Percentiles rank a stretch among this genome's conserved stretches.
Conservation (phyloP, 2,329 filamentous ascomycete genomes). For the Hypoxylon sp. region DNA sequence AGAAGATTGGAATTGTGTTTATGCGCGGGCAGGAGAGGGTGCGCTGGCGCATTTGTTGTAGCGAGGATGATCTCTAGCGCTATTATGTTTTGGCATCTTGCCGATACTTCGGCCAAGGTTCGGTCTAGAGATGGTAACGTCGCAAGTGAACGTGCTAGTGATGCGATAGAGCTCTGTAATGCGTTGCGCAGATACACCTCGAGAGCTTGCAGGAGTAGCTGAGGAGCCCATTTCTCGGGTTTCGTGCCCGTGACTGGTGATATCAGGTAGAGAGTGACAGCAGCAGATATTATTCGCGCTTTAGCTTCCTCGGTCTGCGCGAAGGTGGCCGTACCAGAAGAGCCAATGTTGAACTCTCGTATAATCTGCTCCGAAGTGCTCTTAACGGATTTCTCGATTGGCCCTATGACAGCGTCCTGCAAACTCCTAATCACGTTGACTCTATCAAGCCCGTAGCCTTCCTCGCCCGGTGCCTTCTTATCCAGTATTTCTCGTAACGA, state of each 20-base stretch:
- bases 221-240: slow-evolving; percentile 73
- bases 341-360: slow-evolving; percentile 84
- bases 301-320: slow-evolving; percentile 81
- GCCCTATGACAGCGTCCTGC: slow-evolving; percentile 76
- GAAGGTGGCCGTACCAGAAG: slow-evolving; percentile 68
- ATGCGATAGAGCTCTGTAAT: slow-evolving; percentile 82
- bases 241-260: slow-evolving; percentile 74
- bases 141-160: slow-evolving; percentile 80
- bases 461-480: slow-evolving; percentile 76
- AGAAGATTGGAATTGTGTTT: slow-evolving; percentile 69
- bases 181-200: slow-evolving; percentile 87
- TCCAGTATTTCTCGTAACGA: slow-evolving; percentile 81
- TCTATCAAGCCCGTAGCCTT: slow-evolving; percentile 81
- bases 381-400: slow-evolving; percentile 81
- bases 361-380: slow-evolving; percentile 83
- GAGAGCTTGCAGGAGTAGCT: slow-evolving; percentile 80
- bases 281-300: slow-evolving; percentile 78
- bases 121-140: slow-evolving; percentile 87
- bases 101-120: slow-evolving; percentile 84
- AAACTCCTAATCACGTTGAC: slow-evolving; percentile 81
- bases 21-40: slow-evolving; percentile 71
- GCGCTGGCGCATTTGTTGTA: slow-evolving; percentile 74
- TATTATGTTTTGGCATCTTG: slow-evolving; percentile 91
- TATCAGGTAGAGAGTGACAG: slow-evolving; percentile 84
- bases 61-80: slow-evolving; percentile 85